phyloP scores from a whole-genome alignment of 495 filamentous ascomycete genomes.

The Daldinia grandis region DNA sequence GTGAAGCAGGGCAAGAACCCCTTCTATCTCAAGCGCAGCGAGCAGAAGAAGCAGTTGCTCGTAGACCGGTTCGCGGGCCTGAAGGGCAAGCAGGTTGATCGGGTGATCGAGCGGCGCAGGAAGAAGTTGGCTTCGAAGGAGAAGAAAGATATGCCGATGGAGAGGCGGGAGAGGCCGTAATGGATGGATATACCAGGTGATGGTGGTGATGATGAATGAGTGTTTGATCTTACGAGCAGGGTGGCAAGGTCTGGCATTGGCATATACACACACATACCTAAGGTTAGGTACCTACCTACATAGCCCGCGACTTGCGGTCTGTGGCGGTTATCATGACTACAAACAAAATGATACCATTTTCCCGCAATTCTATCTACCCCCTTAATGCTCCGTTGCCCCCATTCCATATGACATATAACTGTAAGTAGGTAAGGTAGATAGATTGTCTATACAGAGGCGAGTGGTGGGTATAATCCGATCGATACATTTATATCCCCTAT shows the following conservation, averaged over 20 bases:
- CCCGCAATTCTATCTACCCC: slow-evolving; percentile 19
- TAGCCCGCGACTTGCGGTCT: slow-evolving; percentile 4
- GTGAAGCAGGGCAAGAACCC: slow-evolving; percentile 90
- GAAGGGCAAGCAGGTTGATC: slow-evolving; percentile 81
- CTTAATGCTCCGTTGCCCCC: slow-evolving; percentile 18
- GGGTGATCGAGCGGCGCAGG: slow-evolving; percentile 78
- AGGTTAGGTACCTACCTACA: no score
- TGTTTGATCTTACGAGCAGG: neutral
- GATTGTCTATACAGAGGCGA: slow-evolving; percentile 20
- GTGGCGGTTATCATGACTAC: slow-evolving; percentile 19
- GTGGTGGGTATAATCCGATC: slow-evolving; percentile 1
- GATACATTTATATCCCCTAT: neutral
- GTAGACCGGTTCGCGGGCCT: slow-evolving; percentile 80
- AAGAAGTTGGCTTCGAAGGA: slow-evolving; percentile 86
- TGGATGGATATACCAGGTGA: slow-evolving; percentile 11
- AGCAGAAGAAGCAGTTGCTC: slow-evolving; percentile 84
- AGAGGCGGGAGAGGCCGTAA: slow-evolving; percentile 57
- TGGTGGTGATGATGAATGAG: slow-evolving; percentile 8
- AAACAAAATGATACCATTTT: slow-evolving; percentile 37
- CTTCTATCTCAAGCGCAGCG: slow-evolving; percentile 89
- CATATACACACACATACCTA: neutral
- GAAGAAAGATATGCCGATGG: slow-evolving; percentile 78
- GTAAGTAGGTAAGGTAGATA: neutral
- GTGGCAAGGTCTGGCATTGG: neutral
- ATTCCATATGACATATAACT: neutral